Conservation (phyloP, 768 basidiomycete species). For the Fistulinella prunicolor region DNA sequence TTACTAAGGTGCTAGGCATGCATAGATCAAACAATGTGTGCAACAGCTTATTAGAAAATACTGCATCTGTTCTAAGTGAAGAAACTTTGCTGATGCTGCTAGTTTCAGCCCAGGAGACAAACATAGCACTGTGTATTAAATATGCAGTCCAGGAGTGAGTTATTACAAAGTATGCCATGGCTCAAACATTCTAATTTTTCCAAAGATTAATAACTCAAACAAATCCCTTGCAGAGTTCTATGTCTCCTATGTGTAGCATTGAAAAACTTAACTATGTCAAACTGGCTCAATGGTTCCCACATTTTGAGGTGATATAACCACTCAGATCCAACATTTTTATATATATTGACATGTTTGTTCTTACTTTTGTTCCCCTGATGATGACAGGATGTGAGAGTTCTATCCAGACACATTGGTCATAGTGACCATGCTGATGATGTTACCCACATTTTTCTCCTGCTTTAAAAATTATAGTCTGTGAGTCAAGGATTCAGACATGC, state of each 20-base stretch:
- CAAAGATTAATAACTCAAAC: not conserved
- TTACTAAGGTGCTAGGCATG: not conserved
- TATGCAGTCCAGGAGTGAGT: conserved; percentile 1
- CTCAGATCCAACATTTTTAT: too few relatives aligned
- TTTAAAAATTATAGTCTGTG: not conserved
- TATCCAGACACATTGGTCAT: not conserved
- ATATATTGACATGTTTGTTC: too few relatives aligned
- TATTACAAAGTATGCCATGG: too few relatives aligned
- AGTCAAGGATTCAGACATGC: too few relatives aligned
- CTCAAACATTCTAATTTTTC: not conserved
- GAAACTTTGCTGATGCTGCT: not conserved
- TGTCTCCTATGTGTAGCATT: accelerated
- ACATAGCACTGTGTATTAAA: conserved; percentile 1
- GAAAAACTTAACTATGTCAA: not conserved
- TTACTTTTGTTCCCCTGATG: too few relatives aligned
- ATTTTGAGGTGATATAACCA: not conserved
- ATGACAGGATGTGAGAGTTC: not conserved
- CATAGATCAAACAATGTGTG: not conserved
- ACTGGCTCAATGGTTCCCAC: conserved; percentile 1
- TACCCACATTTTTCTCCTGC: not conserved
- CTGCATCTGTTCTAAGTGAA: not conserved
- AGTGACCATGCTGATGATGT: not conserved
- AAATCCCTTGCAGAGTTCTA: not conserved
- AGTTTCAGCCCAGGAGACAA: conserved; percentile 2
- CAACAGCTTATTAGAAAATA: not conserved